A percentile compares a stretch with the other conserved stretches of the same genome.
Conservation (phyloP, 257 asterid species). For the Eustoma russellianum region DNA sequence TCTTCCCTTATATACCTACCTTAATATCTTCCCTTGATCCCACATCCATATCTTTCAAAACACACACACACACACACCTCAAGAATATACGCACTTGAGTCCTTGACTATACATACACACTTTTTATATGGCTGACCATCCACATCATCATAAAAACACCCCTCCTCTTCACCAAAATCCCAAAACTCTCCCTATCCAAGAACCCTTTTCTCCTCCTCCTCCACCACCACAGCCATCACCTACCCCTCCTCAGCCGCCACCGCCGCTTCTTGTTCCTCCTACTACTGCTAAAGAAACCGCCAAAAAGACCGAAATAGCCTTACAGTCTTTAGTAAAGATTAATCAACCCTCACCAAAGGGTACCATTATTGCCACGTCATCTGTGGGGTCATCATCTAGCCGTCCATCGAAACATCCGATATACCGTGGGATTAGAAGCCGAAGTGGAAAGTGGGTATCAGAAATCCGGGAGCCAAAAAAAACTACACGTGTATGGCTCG, state of each 20-base stretch:
- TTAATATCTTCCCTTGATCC: not conserved
- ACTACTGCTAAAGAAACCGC: no score
- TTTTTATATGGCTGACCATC: constrained; percentile 35
- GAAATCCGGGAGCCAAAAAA: constrained; percentile 53
- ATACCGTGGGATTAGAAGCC: no score
- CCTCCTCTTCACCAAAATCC: constrained; percentile 8
- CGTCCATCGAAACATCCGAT: no score
- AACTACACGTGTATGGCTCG: constrained; percentile 51
- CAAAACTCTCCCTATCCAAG: constrained; percentile 2
- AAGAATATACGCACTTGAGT: not conserved
- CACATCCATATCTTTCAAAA: not conserved
- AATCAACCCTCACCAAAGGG: no score
- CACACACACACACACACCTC: not conserved
- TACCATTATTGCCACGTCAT: no score
- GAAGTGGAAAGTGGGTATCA: constrained; percentile 56
- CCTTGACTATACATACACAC: not conserved
- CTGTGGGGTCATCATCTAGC: no score
- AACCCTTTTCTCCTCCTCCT: constrained; percentile 3
- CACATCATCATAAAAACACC: constrained; percentile 7
- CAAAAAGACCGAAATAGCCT: no score
- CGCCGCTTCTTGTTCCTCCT: no score
- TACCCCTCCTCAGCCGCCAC: constrained; percentile 7
- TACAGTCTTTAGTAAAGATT: no score
- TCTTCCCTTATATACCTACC: constrained; percentile 21
- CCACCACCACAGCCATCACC: not conserved